A percentile compares a stretch with the other conserved stretches of the same genome.
phyloP scores from a whole-genome alignment of 1,284 basidiomycete genomes.

The Ceratobasidium sp. region DNA sequence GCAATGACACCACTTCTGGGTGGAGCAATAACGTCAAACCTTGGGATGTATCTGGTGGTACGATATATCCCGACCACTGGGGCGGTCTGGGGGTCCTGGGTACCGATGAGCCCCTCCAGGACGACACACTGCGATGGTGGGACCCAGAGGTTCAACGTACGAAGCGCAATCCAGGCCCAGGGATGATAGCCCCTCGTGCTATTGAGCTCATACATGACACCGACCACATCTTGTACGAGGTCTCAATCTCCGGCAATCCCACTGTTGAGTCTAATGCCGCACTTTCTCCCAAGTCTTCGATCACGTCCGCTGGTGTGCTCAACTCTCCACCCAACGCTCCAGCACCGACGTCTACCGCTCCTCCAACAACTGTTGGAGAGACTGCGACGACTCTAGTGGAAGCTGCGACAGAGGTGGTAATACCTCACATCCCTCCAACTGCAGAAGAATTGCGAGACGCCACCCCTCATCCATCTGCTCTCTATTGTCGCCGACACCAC shows the following conservation, averaged over 20 bases:
- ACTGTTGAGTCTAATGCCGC: not conserved
- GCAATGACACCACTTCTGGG: not conserved
- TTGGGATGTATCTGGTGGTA: not conserved
- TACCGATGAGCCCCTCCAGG: constrained; percentile 8
- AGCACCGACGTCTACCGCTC: not conserved
- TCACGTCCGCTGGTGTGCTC: not conserved
- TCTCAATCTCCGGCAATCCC: constrained; percentile 9
- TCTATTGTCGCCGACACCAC: constrained; percentile 78
- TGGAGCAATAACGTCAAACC: not conserved
- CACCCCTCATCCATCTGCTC: constrained; percentile 77
- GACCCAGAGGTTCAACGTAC: constrained; percentile 5
- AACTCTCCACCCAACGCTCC: not conserved
- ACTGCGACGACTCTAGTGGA: not conserved
- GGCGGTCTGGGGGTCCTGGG: constrained; percentile 2
- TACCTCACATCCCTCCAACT: constrained; percentile 53
- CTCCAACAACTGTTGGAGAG: not conserved
- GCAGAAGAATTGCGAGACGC: constrained; percentile 67
- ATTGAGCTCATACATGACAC: constrained; percentile 29
- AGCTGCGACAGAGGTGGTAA: not conserved
- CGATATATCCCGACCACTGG: not conserved
- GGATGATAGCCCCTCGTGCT: constrained; percentile 31
- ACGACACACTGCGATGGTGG: constrained; percentile 16
- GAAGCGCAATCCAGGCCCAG: constrained; percentile 28
- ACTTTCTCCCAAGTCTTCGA: constrained; percentile 19
- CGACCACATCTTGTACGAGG: constrained; percentile 29